phyloP scores from a whole-genome alignment of 257 asterid species.

The Przewalskia tangutica region DNA sequence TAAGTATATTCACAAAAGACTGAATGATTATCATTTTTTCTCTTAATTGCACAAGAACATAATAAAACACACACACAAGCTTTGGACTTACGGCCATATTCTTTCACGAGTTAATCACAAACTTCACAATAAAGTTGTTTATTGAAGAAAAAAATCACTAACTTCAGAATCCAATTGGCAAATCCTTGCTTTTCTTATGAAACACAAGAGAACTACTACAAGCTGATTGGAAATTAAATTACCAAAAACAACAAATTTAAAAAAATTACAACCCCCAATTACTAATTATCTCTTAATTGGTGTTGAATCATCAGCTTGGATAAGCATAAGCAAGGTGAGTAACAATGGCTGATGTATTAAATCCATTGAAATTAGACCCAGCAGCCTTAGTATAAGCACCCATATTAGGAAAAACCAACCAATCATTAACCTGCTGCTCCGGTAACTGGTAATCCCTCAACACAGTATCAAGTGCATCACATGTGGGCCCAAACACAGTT shows the following conservation, averaged over 20 bases:
- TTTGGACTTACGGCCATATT: too few relatives aligned
- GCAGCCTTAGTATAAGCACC: slow-evolving; percentile 9
- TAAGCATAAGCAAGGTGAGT: slow-evolving; percentile 10
- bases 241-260: not conserved
- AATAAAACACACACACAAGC: not conserved
- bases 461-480: slow-evolving; percentile 8
- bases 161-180: not conserved
- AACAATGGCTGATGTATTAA: slow-evolving; percentile 9
- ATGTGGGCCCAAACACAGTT: slow-evolving; percentile 10
- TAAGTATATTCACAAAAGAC: not conserved
- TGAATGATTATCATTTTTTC: not conserved
- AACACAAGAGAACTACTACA: not conserved
- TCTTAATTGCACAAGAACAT: not conserved
- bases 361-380: slow-evolving; percentile 11
- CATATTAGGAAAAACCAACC: slow-evolving; percentile 10
- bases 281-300: not conserved
- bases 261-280: not conserved
- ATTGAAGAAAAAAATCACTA: not conserved
- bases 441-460: slow-evolving; percentile 9
- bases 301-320: not conserved
- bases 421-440: slow-evolving; percentile 10
- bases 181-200: not conserved
- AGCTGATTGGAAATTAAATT: not conserved
- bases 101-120: not conserved
- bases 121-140: not conserved